Conservation (phyloP, 2,329 filamentous ascomycete species). For the Stagonosporopsis tanaceti region DNA sequence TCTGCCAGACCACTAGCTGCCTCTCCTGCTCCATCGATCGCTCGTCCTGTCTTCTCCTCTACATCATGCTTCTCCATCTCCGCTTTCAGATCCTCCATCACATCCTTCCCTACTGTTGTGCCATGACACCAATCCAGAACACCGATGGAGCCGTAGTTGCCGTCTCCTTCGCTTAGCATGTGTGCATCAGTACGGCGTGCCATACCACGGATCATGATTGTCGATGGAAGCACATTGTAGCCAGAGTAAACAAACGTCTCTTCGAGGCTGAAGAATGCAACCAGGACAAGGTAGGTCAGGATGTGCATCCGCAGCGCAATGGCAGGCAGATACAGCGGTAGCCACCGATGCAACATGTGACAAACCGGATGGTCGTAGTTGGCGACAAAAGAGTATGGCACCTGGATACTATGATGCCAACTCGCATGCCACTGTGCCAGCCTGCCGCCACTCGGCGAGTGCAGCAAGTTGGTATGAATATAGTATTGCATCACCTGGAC, state of each 20-base stretch:
- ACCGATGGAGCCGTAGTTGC: conserved; percentile 70
- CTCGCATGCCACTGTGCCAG: conserved; percentile 54
- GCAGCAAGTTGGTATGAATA: conserved; percentile 76
- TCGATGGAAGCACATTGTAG: conserved; percentile 68
- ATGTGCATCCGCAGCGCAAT: conserved; percentile 73
- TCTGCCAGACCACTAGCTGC: conserved; percentile 40
- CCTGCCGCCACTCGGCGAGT: conserved; percentile 53
- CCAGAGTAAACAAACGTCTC: conserved; percentile 73
- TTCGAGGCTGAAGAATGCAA: conserved; percentile 69
- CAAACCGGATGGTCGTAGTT: conserved; percentile 74
- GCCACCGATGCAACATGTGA: conserved; percentile 68
- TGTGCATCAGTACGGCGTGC: conserved; percentile 66
- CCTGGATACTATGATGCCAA: conserved; percentile 66
- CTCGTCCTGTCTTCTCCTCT: conserved; percentile 51
- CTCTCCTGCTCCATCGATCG: conserved; percentile 46
- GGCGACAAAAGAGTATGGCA: conserved; percentile 69
- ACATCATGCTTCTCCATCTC: conserved; percentile 65
- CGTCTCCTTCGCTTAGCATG: conserved; percentile 63
- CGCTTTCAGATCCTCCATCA: conserved; percentile 62
- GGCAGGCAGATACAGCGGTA: conserved; percentile 72
- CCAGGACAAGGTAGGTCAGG: conserved; percentile 73
- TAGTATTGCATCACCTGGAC: conserved; percentile 71
- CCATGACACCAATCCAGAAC: conserved; percentile 55
- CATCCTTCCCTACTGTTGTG: conserved; percentile 62
- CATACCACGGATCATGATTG: conserved; percentile 65